phyloP scores from a whole-genome alignment of 305 asterid genomes.

The Coffea humblotiana region DNA sequence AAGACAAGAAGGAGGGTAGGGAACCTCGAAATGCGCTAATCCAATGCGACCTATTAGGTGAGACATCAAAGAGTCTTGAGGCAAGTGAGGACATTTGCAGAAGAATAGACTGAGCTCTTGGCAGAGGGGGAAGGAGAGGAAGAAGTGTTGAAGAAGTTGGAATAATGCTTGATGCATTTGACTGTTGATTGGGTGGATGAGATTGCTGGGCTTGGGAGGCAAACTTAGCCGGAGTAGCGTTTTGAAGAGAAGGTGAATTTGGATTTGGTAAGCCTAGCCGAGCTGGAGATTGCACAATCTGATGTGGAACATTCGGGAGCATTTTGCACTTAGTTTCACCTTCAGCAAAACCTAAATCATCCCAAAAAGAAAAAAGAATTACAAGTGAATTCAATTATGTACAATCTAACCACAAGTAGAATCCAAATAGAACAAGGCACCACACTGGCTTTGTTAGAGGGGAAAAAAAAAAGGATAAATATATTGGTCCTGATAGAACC shows the following conservation, averaged over 20 bases:
- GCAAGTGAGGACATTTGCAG: slow-evolving; percentile 79
- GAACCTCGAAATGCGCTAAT: slow-evolving; percentile 32
- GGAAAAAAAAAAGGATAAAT: too few species aligned
- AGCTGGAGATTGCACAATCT: slow-evolving; percentile 86
- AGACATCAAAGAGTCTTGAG: slow-evolving; percentile 75
- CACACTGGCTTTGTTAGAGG: too few species aligned
- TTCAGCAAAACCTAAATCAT: slow-evolving; percentile 7
- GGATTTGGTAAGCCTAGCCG: slow-evolving; percentile 83
- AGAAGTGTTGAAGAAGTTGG: slow-evolving; percentile 70
- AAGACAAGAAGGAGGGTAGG: too few species aligned
- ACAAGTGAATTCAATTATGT: too few species aligned
- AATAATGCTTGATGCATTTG: slow-evolving; percentile 39
- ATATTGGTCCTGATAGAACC: too few species aligned
- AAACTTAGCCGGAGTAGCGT: slow-evolving; percentile 61
- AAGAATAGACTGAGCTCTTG: slow-evolving; percentile 80
- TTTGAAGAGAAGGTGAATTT: slow-evolving; percentile 77
- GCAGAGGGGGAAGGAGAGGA: slow-evolving; percentile 86
- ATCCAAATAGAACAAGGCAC: too few species aligned
- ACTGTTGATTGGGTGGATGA: slow-evolving; percentile 40
- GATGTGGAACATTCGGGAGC: slow-evolving; percentile 75
- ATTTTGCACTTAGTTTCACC: slow-evolving; percentile 35
- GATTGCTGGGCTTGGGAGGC: slow-evolving; percentile 58
- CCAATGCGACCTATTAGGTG: slow-evolving; percentile 79
- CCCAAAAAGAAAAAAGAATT: too few species aligned
- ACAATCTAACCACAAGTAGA: too few species aligned